Evolutionary conservation across 345 rosid genomes (phyloP).

Genomic region (Hibiscus mutabilis): DNA sequence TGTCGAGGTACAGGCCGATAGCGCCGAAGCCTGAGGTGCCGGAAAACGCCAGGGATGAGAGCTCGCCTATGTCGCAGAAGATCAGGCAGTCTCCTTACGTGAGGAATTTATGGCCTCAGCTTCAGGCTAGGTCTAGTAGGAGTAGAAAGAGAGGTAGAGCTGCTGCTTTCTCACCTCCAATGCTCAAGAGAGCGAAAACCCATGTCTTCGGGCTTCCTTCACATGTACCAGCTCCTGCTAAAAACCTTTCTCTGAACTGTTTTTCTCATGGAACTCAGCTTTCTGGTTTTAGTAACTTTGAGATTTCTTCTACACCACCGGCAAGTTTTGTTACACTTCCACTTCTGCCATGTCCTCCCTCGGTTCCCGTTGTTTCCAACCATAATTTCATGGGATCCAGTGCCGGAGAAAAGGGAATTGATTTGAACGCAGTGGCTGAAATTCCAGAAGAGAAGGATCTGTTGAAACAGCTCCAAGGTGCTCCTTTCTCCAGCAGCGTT

Average conservation of each 20-base stretch:
- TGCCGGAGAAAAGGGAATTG: constrained; percentile 19
- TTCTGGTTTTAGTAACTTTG: constrained; percentile 20
- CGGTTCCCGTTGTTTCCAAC: no score
- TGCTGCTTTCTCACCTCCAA: constrained; percentile 37
- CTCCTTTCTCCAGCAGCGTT: neutral
- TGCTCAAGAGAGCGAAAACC: constrained; percentile 45
- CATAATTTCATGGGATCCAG: no score
- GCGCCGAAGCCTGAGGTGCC: constrained; percentile 75
- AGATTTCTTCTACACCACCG: constrained; percentile 12
- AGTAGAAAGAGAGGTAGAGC: neutral
- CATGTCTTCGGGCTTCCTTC: constrained; percentile 15
- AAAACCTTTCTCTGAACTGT: constrained; percentile 23
- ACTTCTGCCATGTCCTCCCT: neutral
- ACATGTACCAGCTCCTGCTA: constrained; percentile 14
- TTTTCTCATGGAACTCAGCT: constrained; percentile 27
- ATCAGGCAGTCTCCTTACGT: neutral
- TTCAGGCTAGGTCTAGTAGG: neutral
- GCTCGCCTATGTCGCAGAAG: neutral
- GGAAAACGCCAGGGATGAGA: neutral
- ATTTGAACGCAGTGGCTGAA: constrained; percentile 37
- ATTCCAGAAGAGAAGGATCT: constrained; percentile 31
- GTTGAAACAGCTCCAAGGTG: constrained; percentile 51
- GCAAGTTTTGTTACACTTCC: constrained; percentile 34
- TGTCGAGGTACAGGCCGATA: constrained; percentile 81
- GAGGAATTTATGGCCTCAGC: neutral